Evolutionary conservation across 2,329 filamentous ascomycete species (phyloP), one percentile per base, ranked within the genome.

Genomic region (Tolypocladium album): DNA sequence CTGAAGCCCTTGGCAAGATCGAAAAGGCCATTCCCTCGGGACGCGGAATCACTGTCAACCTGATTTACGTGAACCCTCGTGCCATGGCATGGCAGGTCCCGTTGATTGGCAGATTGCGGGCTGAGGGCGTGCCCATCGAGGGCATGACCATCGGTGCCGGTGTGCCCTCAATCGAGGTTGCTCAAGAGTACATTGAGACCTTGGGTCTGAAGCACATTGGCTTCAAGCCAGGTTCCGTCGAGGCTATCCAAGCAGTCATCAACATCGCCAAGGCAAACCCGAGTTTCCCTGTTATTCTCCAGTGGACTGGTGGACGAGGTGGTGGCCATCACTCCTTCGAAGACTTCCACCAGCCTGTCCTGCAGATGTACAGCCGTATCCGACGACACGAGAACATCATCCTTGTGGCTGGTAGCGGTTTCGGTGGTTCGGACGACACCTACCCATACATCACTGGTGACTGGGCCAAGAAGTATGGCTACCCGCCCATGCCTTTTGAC

Each of bases 211-310:
- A 96, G 79, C 91, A 96, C 74, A 96, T 97, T 66, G 82, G 87
- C 36, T 96, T 97, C 83, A 97, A 97, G 80, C 92, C 92, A 38
- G 92, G 92, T 62, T 96, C 92, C 20, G 82, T 88, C 56, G 90
- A 96, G 64, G 90, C 89, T 3, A 96, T 97, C 63, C 90, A 96
- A 72, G 80, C 88, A 39, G 90, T 95, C 61, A 88, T 97, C 75
- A 94, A 95, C 74, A 92, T 97, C 68, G 92, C 92, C 64, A 94
- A 90, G 76, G 90, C 90, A n/a, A 94, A 96, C 72, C 92, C 92
- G 2, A 87, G 84, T 36, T 96, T 97, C 81, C 92, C 92, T n/a
- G 84, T 96, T 58, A 86, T 96, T 58, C 79, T 96, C 63, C 92
- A 97, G 76, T 97, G 92, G 92, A 97, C 92, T 62, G 92, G 92